phyloP scores from a whole-genome alignment of 1,139 yeast genomes.

The Taphrina pruni region DNA sequence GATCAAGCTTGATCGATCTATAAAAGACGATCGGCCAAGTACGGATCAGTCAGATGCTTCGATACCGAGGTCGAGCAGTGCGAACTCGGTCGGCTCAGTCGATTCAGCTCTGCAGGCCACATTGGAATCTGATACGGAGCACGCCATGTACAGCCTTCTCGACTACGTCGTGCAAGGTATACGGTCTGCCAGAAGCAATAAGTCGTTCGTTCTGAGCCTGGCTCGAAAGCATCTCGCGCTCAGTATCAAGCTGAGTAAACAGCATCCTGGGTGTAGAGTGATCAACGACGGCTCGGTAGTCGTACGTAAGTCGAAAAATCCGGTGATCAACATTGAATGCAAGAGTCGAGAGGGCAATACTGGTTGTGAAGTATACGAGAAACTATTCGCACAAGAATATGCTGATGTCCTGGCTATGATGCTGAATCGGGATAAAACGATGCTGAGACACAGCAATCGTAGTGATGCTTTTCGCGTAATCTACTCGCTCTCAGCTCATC shows the following conservation, averaged over 20 bases:
- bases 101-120: neutral
- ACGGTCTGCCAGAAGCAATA: neutral
- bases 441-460: conserved; percentile 8
- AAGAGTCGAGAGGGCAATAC: conserved; percentile 13
- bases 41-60: neutral
- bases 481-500: conserved; percentile 10
- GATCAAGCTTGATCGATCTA: conserved; percentile 10
- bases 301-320: neutral
- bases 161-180: neutral
- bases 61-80: neutral
- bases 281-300: conserved; percentile 3
- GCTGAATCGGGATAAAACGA: neutral
- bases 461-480: conserved; percentile 2
- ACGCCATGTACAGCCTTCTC: neutral
- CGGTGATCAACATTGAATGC: conserved; percentile 5
- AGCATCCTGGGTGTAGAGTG: neutral
- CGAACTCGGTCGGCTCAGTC: neutral
- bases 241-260: conserved; percentile 2
- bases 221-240: neutral
- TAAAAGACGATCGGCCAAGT: neutral
- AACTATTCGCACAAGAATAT: conserved; percentile 8
- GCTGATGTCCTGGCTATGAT: conserved; percentile 7
- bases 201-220: neutral
- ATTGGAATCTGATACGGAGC: neutral
- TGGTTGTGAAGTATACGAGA: conserved; percentile 5